Evolutionary conservation across 2,329 filamentous ascomycete species (phyloP).

Genomic region (Cladosporium colombiae): DNA sequence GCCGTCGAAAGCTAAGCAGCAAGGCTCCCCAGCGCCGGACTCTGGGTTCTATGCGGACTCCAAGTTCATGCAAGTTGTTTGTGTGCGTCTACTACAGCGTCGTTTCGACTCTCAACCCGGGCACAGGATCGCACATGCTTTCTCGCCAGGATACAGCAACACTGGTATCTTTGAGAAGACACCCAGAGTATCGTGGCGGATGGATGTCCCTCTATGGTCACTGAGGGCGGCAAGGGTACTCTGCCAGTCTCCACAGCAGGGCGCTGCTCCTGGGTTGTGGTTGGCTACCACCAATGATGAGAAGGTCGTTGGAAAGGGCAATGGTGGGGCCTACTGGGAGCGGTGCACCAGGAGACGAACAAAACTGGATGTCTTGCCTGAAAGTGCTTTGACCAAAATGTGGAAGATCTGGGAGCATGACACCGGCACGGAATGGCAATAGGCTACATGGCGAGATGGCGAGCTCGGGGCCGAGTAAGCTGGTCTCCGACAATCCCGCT

Average conservation of each 20-base stretch:
- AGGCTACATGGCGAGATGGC: not conserved
- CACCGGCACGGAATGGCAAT: conserved; percentile 10
- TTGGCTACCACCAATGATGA: conserved; percentile 21
- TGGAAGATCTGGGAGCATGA: conserved; percentile 20
- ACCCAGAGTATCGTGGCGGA: not conserved
- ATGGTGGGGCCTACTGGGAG: conserved; percentile 21
- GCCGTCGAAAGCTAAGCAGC: not conserved
- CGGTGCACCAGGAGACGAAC: conserved; percentile 12
- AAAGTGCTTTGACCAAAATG: conserved; percentile 6
- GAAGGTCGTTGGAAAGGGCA: conserved; percentile 7
- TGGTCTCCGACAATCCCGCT: too few relatives aligned
- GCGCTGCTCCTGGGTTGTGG: conserved; percentile 25
- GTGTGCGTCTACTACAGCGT: conserved; percentile 19
- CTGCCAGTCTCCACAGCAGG: conserved; percentile 20
- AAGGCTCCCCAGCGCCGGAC: not conserved
- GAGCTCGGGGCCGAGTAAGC: not conserved
- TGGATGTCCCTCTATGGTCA: conserved; percentile 19
- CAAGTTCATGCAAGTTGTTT: conserved; percentile 25
- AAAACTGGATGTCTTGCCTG: conserved; percentile 8
- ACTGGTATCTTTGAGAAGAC: conserved; percentile 23
- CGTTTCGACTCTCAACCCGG: conserved; percentile 18
- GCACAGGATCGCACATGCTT: conserved; percentile 19
- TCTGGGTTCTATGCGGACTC: conserved; percentile 21
- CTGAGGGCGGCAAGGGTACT: conserved; percentile 19
- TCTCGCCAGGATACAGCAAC: conserved; percentile 23